phyloP scores from a whole-genome alignment of 202 grass and related monocot genomes.

The Elaeis oleifera region DNA sequence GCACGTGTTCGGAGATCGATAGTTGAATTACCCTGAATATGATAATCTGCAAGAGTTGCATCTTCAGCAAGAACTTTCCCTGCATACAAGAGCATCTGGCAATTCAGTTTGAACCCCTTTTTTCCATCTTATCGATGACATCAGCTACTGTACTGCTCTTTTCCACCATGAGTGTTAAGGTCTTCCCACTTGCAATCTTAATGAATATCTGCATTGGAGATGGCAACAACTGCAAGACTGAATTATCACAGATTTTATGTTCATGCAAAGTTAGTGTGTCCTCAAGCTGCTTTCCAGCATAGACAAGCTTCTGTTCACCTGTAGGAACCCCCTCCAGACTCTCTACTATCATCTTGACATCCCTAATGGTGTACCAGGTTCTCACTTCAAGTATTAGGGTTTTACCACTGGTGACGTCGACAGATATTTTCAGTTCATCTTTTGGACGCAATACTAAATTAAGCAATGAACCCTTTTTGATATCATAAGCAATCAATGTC shows the following conservation, averaged over 20 bases:
- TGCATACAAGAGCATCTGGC: conserved; percentile 26
- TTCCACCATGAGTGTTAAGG: conserved; percentile 21
- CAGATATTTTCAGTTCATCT: conserved; percentile 28
- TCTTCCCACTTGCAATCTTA: conserved; percentile 32
- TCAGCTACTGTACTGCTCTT: conserved; percentile 10
- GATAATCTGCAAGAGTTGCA: conserved; percentile 15
- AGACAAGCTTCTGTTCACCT: conserved; percentile 20
- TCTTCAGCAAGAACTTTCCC: conserved; percentile 15
- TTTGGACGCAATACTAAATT: conserved; percentile 36
- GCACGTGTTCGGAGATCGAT: conserved; percentile 26
- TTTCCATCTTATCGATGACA: conserved; percentile 21
- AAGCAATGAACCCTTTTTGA: conserved; percentile 31
- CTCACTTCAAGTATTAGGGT: conserved; percentile 32
- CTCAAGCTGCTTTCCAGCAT: conserved; percentile 9
- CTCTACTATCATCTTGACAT: conserved; percentile 55
- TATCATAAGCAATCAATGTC: conserved; percentile 24
- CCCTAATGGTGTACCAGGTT: conserved; percentile 52
- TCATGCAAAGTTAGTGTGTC: conserved; percentile 29
- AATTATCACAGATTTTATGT: conserved; percentile 26
- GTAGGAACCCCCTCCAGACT: conserved; percentile 25
- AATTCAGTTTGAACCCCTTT: neutral
- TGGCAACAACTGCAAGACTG: conserved; percentile 15
- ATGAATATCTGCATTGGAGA: conserved; percentile 32
- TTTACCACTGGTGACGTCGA: conserved; percentile 25
- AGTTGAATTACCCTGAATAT: conserved; percentile 21